Evolutionary conservation across 2,329 filamentous ascomycete species (phyloP).

Genomic region (Beauveria caledonica): DNA sequence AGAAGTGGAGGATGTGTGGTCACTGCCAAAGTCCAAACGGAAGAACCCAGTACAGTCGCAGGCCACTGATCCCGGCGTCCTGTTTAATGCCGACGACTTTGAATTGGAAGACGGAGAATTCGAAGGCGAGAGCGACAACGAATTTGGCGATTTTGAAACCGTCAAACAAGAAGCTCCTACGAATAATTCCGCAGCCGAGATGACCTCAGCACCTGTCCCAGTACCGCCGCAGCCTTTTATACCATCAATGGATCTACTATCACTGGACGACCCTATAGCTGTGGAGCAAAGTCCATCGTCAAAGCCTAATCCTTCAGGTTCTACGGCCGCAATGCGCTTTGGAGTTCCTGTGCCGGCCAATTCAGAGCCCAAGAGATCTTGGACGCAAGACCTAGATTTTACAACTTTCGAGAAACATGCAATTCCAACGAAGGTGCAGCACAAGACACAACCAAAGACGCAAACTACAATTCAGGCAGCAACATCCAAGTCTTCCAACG

Average conservation of each 20-base stretch:
- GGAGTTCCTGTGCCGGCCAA: neutral
- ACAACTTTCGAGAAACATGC: neutral
- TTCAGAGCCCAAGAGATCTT: neutral
- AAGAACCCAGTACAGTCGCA: constrained; percentile 12
- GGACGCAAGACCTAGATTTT: neutral
- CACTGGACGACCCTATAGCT: constrained; percentile 25
- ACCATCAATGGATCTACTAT: constrained; percentile 33
- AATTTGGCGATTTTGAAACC: constrained; percentile 46
- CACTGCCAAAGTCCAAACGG: constrained; percentile 17
- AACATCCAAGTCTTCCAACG: neutral
- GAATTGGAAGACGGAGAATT: constrained; percentile 32
- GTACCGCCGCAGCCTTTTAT: constrained; percentile 13
- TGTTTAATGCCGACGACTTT: constrained; percentile 59
- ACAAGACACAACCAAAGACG: neutral
- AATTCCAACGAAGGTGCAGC: neutral
- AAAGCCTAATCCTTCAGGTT: constrained; percentile 9
- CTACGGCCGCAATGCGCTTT: neutral
- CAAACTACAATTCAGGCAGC: neutral
- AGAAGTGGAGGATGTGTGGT: neutral
- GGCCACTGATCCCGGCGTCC: constrained; percentile 41
- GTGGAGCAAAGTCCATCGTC: constrained; percentile 10
- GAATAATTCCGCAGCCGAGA: constrained; percentile 16
- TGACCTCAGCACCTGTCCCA: constrained; percentile 12
- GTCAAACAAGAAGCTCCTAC: constrained; percentile 20
- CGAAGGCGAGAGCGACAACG: constrained; percentile 41